Conservation (phyloP, 2,329 filamentous ascomycete genomes). For the Juglanconis oblonga region DNA sequence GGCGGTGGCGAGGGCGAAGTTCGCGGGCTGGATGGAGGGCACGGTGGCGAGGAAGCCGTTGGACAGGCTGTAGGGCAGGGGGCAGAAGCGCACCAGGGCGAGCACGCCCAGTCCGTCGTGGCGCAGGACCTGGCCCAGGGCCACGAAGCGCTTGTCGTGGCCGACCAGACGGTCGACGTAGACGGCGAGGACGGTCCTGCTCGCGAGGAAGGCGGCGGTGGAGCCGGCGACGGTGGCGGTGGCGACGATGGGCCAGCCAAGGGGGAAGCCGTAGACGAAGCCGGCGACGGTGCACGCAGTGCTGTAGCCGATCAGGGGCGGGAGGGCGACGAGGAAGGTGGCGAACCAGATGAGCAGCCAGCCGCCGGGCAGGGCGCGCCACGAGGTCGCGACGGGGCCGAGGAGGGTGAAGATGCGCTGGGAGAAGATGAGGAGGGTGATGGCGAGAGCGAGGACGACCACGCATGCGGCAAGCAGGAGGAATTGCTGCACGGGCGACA, state of each 20-base stretch:
- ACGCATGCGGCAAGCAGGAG: constrained; percentile 52
- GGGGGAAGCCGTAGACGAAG: constrained; percentile 54
- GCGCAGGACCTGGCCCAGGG: constrained; percentile 81
- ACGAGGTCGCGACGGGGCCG: constrained; percentile 69
- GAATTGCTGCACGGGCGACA: constrained; percentile 61
- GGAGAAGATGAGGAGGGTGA: constrained; percentile 75
- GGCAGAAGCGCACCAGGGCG: constrained; percentile 88
- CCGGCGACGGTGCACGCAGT: constrained; percentile 59
- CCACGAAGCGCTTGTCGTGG: constrained; percentile 81
- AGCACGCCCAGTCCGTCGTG: constrained; percentile 86
- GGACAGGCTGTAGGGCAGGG: constrained; percentile 85
- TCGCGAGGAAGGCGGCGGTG: constrained; percentile 75
- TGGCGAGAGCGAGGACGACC: constrained; percentile 49
- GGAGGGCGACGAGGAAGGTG: constrained; percentile 76
- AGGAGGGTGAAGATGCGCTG: constrained; percentile 76
- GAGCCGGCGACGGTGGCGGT: constrained; percentile 76
- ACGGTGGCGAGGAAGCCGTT: constrained; percentile 95
- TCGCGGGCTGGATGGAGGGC: constrained; percentile 73
- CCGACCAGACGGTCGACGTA: constrained; percentile 82
- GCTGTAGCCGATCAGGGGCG: constrained; percentile 84
- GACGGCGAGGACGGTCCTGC: constrained; percentile 70
- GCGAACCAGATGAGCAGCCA: constrained; percentile 74
- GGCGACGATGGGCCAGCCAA: constrained; percentile 80
- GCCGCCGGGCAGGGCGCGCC: constrained; percentile 70
- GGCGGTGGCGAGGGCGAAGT: constrained; percentile 79